Evolutionary conservation across 805 yeast genomes (phyloP), one percentile per base, ranked within the genome.

Genomic region (Lachancea quebecensis): DNA sequence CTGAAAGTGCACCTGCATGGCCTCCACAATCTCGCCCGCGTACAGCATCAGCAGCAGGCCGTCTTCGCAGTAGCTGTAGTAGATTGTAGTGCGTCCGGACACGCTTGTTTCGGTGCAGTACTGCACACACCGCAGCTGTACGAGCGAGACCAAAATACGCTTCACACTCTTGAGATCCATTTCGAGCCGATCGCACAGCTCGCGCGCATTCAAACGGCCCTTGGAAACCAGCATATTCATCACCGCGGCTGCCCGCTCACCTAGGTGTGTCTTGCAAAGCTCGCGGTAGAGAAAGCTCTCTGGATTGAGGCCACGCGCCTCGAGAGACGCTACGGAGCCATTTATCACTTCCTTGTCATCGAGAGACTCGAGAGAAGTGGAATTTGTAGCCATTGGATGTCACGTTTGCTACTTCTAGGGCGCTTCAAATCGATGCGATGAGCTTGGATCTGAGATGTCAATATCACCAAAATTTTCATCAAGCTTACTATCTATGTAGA

Each of bases 61-160:
- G 31, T 71, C 72, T 49, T 82, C 82, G 56, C 81, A 75, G 48
- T 79, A 75, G 28, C 69, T 69, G 61, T 89, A 88, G 55, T 67
- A 74, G 0, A 75, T 69, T 0, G 57, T 58, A 12, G 60, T 50
- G 14, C 59, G 61, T 15, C 60, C 60, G 6, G 57, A 44, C 9
- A 49, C 44, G 31, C 32, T 33, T 2, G 56, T 58, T 27, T 79
- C 84, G 14, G 66, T 66, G 79, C 89, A 81, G 56, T 79, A 79
- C 18, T 74, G 74, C 9, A 86, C 80, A 62, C 95, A 84, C 48
- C 85, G 78, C 50, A 87, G 69, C 64, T 91, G 96, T 35, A 90
- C 72, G 55, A 91, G 67, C 7, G 90, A 77, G 4, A 86, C 95
- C 36, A 91, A 68, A 0, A 85, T 71, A 30, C 82, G 75, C 51